phyloP scores from a whole-genome alignment of 129 eudicot genomes.

The Pseudognaphalium luteoalbum region DNA sequence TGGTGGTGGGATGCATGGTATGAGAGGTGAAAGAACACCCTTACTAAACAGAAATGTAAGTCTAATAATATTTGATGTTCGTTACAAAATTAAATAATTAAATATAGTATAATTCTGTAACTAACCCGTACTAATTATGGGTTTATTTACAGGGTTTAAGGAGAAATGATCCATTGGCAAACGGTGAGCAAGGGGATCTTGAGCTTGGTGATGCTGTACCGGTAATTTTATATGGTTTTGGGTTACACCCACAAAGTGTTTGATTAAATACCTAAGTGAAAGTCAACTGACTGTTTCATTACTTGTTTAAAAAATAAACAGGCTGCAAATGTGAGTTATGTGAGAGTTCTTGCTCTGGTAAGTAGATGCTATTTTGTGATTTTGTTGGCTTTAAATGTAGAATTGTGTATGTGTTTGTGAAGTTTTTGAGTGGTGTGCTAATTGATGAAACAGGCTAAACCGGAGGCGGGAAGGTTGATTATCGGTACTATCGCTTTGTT shows the following conservation, averaged over 20 bases:
- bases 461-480: slow-evolving; percentile 66
- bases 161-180: slow-evolving; percentile 43
- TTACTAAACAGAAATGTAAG: slow-evolving; percentile 52
- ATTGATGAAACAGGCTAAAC: slow-evolving; percentile 67
- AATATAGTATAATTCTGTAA: background rate
- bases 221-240: slow-evolving; percentile 41
- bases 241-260: slow-evolving; percentile 15
- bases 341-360: slow-evolving; percentile 74
- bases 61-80: background rate
- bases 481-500: slow-evolving; percentile 71
- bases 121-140: background rate
- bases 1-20: slow-evolving; percentile 43
- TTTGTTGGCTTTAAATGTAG: background rate
- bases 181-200: slow-evolving; percentile 66
- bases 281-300: background rate
- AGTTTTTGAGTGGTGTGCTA: background rate
- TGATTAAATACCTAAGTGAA: slow-evolving; percentile 20
- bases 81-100: background rate
- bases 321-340: slow-evolving; percentile 84
- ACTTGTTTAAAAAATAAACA: slow-evolving; percentile 31
- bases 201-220: slow-evolving; percentile 75
- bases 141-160: slow-evolving; percentile 39
- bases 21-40: slow-evolving; percentile 54
- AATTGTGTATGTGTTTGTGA: slow-evolving; percentile 2
- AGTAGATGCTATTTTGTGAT: slow-evolving; percentile 28